Conservation (phyloP, 2,329 filamentous ascomycete species). For the Pseudocercospora vitis region DNA sequence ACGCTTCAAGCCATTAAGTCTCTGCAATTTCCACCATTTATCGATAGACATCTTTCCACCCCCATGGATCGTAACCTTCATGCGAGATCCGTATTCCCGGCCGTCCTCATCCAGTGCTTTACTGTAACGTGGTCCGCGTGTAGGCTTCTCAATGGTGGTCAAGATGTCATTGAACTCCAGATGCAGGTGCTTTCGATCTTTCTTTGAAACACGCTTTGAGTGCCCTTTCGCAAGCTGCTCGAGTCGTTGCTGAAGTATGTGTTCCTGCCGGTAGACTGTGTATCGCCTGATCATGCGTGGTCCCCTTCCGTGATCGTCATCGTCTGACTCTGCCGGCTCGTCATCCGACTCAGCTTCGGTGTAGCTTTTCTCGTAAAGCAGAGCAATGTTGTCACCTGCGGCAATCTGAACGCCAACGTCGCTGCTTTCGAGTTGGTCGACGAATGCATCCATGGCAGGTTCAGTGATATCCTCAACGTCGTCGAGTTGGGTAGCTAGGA, state of each 20-base stretch:
- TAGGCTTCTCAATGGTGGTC: conserved; percentile 65
- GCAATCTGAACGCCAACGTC: conserved; percentile 72
- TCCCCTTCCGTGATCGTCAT: conserved; percentile 47
- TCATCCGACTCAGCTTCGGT: conserved; percentile 60
- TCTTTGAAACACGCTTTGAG: conserved; percentile 63
- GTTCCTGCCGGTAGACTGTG: conserved; percentile 64
- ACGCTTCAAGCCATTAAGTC: conserved; percentile 61
- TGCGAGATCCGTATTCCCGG: conserved; percentile 60
- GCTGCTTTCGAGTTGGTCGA: conserved; percentile 78
- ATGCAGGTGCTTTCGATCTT: conserved; percentile 66
- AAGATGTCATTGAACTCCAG: conserved; percentile 65
- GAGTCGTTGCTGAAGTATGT: conserved; percentile 61
- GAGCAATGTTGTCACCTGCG: conserved; percentile 76
- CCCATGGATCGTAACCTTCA: conserved; percentile 60
- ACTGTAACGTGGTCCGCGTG: conserved; percentile 64
- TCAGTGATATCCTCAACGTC: conserved; percentile 72
- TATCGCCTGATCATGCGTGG: conserved; percentile 61
- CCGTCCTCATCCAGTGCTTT: conserved; percentile 64
- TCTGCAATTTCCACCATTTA: conserved; percentile 71
- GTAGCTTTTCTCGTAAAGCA: conserved; percentile 75
- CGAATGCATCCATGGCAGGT: conserved; percentile 73
- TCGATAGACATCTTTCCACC: conserved; percentile 63
- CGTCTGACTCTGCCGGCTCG: conserved; percentile 41
- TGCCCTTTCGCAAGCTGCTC: conserved; percentile 60
- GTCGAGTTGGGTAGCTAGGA: conserved; percentile 74